Evolutionary conservation across 2,329 filamentous ascomycete genomes (phyloP).

Genomic region (Aspergillus puulaauensis): DNA sequence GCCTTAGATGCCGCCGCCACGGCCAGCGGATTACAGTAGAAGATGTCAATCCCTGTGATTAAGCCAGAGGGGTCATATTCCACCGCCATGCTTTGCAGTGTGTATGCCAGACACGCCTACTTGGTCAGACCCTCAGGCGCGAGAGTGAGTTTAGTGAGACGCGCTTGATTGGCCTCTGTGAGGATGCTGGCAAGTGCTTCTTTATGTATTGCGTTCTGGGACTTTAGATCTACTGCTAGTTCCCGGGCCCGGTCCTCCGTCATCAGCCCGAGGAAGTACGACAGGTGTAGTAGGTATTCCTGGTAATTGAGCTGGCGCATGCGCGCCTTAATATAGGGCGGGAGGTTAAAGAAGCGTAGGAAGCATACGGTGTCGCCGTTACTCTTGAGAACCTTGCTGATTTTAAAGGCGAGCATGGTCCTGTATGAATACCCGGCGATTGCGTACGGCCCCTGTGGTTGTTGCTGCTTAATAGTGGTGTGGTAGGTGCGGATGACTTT

Average conservation of each 20-base stretch:
- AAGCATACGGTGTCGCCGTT: conserved; percentile 44
- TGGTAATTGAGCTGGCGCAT: conserved; percentile 45
- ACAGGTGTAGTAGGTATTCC: conserved; percentile 41
- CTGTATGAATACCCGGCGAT: conserved; percentile 55
- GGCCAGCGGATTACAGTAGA: neutral
- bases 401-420: conserved; percentile 52
- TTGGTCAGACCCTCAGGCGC: conserved; percentile 23
- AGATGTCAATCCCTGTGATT: neutral
- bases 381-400: conserved; percentile 47
- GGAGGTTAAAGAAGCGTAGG: conserved; percentile 44
- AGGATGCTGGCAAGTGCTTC: neutral
- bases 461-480: conserved; percentile 39
- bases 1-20: neutral
- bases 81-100: conserved; percentile 6
- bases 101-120: conserved; percentile 35
- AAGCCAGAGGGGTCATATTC: neutral
- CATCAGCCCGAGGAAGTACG: conserved; percentile 44
- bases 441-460: conserved; percentile 53
- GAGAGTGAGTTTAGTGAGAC: conserved; percentile 21
- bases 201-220: neutral
- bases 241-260: conserved; percentile 23
- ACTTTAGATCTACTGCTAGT: neutral
- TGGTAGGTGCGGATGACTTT: conserved; percentile 46
- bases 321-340: conserved; percentile 49
- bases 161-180: neutral